Percentiles rank a stretch among this genome's conserved stretches.
Evolutionary conservation across 2,329 filamentous ascomycete species (phyloP).

Genomic region (Didymellaceae sp.): DNA sequence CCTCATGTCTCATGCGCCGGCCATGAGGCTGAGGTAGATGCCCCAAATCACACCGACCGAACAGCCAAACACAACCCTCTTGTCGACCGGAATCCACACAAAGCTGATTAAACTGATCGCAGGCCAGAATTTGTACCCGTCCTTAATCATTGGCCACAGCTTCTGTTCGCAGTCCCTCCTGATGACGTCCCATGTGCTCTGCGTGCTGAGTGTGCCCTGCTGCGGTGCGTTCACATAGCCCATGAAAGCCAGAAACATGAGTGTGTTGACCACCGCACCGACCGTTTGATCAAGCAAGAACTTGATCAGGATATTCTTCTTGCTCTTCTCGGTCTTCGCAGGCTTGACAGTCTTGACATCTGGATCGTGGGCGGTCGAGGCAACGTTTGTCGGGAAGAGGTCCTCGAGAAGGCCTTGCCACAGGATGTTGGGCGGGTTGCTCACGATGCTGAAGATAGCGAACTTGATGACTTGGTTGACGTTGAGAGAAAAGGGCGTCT

Average conservation of each 20-base stretch:
- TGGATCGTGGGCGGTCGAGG: constrained; percentile 39
- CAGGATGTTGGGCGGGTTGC: constrained; percentile 80
- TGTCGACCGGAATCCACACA: constrained; percentile 72
- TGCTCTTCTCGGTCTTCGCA: constrained; percentile 52
- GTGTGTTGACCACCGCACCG: constrained; percentile 69
- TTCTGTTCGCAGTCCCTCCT: constrained; percentile 52
- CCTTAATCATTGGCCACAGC: constrained; percentile 61
- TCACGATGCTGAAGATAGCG: constrained; percentile 73
- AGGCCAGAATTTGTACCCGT: constrained; percentile 77
- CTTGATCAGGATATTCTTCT: constrained; percentile 71
- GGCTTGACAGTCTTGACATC: constrained; percentile 36
- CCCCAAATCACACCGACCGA: constrained; percentile 76
- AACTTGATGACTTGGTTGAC: constrained; percentile 76
- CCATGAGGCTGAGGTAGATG: constrained; percentile 73
- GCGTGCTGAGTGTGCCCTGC: constrained; percentile 34
- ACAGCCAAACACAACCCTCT: constrained; percentile 73
- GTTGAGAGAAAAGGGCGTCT: constrained; percentile 69
- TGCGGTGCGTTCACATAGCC: constrained; percentile 53
- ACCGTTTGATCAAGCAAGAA: constrained; percentile 72
- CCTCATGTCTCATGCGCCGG: constrained; percentile 26
- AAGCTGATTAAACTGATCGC: constrained; percentile 74
- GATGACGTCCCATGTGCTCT: constrained; percentile 43
- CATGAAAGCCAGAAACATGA: constrained; percentile 67
- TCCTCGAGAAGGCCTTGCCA: constrained; percentile 85
- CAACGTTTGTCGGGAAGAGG: constrained; percentile 68